Evolutionary conservation across 2,329 filamentous ascomycete genomes (phyloP).

Genomic region (Fusarium annulatum): DNA sequence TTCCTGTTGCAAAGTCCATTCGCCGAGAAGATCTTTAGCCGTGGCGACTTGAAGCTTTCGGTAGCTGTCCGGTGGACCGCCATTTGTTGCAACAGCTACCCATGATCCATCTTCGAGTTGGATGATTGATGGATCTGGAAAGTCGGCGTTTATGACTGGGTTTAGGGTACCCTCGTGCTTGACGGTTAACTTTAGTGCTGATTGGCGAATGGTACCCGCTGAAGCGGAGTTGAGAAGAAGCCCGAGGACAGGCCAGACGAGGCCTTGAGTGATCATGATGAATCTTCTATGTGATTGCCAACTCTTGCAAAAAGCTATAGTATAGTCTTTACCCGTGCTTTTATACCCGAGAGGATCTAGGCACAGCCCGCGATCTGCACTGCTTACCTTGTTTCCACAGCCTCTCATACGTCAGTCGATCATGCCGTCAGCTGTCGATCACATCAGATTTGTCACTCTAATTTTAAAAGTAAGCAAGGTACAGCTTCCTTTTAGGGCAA

Average conservation of each 20-base stretch:
- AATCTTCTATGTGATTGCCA: neutral
- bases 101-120: constrained; percentile 18
- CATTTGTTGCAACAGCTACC: constrained; percentile 20
- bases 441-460: neutral
- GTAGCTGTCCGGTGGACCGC: neutral
- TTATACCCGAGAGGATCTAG: neutral
- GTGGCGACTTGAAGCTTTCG: constrained; percentile 13
- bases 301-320: neutral
- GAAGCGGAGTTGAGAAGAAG: neutral
- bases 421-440: constrained; percentile 1
- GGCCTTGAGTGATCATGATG: neutral
- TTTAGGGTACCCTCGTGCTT: neutral
- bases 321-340: accelerated
- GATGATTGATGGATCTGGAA: constrained; percentile 13
- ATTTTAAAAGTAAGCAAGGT: neutral
- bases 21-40: neutral
- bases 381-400: neutral
- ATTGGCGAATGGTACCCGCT: neutral
- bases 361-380: constrained; percentile 1
- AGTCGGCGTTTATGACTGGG: constrained; percentile 9
- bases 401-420: neutral
- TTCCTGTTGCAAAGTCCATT: constrained; percentile 4
- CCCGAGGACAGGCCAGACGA: neutral
- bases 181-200: constrained; percentile 6
- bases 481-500: neutral